A percentile compares a stretch with the other conserved stretches of the same genome.
These are phyloP conservation scores for Colletotrichum brevisporum DNA, from an alignment of 2,329 filamentous ascomycete genomes.

Conservation along the genomic window DNA sequence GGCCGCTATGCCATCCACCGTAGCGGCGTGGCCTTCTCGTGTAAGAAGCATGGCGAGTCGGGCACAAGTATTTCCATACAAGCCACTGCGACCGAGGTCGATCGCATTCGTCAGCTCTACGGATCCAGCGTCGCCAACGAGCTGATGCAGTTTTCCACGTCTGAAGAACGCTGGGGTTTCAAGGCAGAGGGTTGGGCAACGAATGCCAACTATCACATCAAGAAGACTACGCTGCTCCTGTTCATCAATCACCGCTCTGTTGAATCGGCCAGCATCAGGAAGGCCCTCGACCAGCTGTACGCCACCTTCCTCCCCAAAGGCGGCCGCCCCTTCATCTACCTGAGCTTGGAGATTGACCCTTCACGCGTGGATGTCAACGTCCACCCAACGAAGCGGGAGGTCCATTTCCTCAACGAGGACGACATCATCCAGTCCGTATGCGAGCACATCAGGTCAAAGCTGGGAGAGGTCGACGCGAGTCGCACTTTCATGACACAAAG, in stretches of 20 bases:
- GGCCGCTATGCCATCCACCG: constrained; percentile 96
- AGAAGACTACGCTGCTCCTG: constrained; percentile 87
- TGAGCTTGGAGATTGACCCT: constrained; percentile 93
- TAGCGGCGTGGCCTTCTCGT: constrained; percentile 90
- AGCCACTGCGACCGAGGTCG: constrained; percentile 77
- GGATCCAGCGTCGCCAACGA: constrained; percentile 89
- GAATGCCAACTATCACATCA: constrained; percentile 95
- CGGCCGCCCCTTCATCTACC: constrained; percentile 92
- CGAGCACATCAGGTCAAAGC: constrained; percentile 80
- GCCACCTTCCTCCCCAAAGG: constrained; percentile 90
- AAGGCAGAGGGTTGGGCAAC: constrained; percentile 85
- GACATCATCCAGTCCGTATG: constrained; percentile 93
- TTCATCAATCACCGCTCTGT: constrained; percentile 98
- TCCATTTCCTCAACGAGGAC: constrained; percentile 97
- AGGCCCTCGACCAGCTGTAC: constrained; percentile 92
- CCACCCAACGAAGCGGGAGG: constrained; percentile 95
- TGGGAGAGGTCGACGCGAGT: constrained; percentile 92
- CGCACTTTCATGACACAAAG: constrained; percentile 96
- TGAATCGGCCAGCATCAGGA: constrained; percentile 89
- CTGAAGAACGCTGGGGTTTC: constrained; percentile 87
- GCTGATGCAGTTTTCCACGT: constrained; percentile 80
- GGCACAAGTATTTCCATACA: constrained; percentile 86
- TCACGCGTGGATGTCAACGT: constrained; percentile 96
- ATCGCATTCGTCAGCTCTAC: constrained; percentile 92
- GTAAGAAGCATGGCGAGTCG: constrained; percentile 95